phyloP scores from a whole-genome alignment of 768 basidiomycete genomes.

The Pisolithus orientalis region DNA sequence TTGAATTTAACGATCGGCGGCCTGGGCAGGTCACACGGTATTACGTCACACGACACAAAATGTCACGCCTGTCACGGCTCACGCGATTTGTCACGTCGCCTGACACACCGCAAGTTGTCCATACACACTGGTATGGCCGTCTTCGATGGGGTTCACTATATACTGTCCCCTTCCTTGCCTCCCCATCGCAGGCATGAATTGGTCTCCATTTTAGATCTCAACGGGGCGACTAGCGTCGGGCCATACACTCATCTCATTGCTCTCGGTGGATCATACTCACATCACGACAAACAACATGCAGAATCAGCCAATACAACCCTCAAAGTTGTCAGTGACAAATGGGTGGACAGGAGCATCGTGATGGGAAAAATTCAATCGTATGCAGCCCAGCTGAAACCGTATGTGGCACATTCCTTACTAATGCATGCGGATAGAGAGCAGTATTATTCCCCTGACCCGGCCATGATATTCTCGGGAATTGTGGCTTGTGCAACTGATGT shows the following conservation, averaged over 20 bases:
- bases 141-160: conserved; percentile 41
- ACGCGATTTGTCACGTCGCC: no score
- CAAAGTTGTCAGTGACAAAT: conserved; percentile 39
- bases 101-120: not conserved
- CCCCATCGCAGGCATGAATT: conserved; percentile 38
- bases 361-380: conserved; percentile 54
- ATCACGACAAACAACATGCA: conserved; percentile 21
- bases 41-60: no score
- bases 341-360: conserved; percentile 65
- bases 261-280: conserved; percentile 46
- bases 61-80: no score
- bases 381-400: conserved; percentile 16
- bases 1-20: no score
- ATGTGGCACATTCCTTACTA: not conserved
- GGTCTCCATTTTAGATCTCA: conserved; percentile 39
- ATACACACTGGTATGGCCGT: conserved; percentile 16
- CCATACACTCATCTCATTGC: conserved; percentile 48
- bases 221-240: conserved; percentile 44
- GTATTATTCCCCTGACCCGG: conserved; percentile 72
- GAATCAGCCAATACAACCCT: conserved; percentile 34
- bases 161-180: conserved; percentile 45
- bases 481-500: conserved; percentile 69
- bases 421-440: conserved; percentile 32
- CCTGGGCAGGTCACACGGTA: no score
- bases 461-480: conserved; percentile 78